Base-by-base conservation (phyloP, 768 basidiomycete genomes). In the Suillus lakei region DNA sequence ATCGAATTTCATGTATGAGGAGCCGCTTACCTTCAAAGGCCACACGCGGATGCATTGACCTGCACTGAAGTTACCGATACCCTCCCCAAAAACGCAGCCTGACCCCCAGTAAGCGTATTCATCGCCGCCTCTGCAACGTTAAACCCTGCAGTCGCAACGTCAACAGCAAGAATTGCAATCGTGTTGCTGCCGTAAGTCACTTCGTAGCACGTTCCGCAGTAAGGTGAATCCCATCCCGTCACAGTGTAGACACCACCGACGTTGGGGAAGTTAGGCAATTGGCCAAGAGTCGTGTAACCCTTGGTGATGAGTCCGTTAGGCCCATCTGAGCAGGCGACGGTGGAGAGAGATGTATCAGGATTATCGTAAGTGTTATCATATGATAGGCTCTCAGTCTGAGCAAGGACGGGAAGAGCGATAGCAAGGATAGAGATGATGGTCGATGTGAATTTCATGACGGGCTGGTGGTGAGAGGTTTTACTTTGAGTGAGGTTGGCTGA, bases 71-170 rank as follows among this genome's bases (percentile, higher is more conserved):
- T 77, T 15, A 85, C 85, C 16, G 78, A 54, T 26, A 89, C 79
- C 30, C 83, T 75, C 10, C 89, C 89, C 30, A 85, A 71, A 41
- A 79, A 70, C 48, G 73, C 78, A 0, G 83, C 88, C 68, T 84
- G 75, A 41, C 77, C 79, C 56, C 77, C 75, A 13, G 88, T 89
- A 66, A 89, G 72, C 16, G 68, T 69, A 66, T 88, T 82, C 86
- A 89, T 85, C n/a, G 87, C 86, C 26, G 70, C 74, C 67, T 81
- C 69, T 0, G 85, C 82, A 34, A 88, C 72, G 64, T 84, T 86
- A 68, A 86, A 87, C 8, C 80, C 82, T 0, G 67, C 66, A 3
- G 5, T 32, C 12, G 70, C 67, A 21, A 56, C 55, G 46, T 79
- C 80, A 12, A 80, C 70, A 6, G 77, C 79, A 62, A 76, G 63